Evolutionary conservation across 2,329 filamentous ascomycete genomes (phyloP), one percentile per base, ranked within the genome.

Genomic region (Colletotrichum sp.): DNA sequence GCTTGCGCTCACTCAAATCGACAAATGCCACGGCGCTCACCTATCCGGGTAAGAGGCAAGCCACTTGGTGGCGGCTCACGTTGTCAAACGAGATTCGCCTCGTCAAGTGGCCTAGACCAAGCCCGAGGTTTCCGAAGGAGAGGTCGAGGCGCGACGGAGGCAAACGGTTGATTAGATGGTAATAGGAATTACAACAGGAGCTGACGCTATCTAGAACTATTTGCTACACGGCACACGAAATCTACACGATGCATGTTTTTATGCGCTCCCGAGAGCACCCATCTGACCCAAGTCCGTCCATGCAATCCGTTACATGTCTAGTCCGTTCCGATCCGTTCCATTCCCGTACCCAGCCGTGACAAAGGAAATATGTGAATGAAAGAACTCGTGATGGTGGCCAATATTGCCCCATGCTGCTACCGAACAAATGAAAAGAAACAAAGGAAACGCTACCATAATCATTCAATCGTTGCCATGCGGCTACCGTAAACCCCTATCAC

Each of bases 211-310:
- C 64, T 69, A 69, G 30, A 24, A 60, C 44, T 69, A 69, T 34
- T 64, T 65, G 36, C 70, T 76, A 64, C 34, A 76, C 39, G 59
- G 64, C 32, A 71, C 28, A 69, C 64, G 57, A 70, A 73, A 34
- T 76, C 73, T 76, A 76, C 73, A 76, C 24, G 73, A 73, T 73
- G 73, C 70, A 73, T 73, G 70, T 65, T 69, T 70, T 62, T 60
- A 34, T 52, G 73, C 73, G 57, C 73, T 52, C 73, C 34, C 34
- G 70, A 73, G 73, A 59, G 69, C 73, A 64, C 69, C 64, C 57
- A 32, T 72, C 64, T 72, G 66, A 55, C 26, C 64, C 49, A 21
- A 73, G 57, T 39, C 73, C 57, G 52, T 44, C 70, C 73, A 73
- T 76, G 70, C 70, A 62, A 73, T 69, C 73, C 70, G 70, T 75